A percentile compares a stretch with the other conserved stretches of the same genome.
These are phyloP conservation scores for Aschersonia sp. DNA, from an alignment of 2,329 filamentous ascomycete genomes.

Conservation along the genomic window DNA sequence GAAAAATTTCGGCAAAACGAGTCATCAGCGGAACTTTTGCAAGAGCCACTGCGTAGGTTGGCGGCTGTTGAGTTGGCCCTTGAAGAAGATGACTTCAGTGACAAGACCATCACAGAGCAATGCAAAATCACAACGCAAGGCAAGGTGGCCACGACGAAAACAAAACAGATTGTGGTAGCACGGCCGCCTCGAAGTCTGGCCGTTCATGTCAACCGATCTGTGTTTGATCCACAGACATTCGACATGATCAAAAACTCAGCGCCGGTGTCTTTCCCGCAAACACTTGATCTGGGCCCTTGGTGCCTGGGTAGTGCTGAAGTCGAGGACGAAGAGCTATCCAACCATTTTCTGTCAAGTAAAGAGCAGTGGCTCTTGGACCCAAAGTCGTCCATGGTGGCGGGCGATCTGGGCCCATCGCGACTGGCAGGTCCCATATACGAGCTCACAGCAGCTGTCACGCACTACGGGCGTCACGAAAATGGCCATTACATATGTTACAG, in stretches of 20 bases:
- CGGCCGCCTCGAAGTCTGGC: constrained; percentile 67
- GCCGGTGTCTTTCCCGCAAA: constrained; percentile 58
- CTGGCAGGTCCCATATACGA: constrained; percentile 52
- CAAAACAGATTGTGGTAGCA: constrained; percentile 75
- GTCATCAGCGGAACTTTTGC: constrained; percentile 31
- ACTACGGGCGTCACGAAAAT: constrained; percentile 83
- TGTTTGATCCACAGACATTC: constrained; percentile 75
- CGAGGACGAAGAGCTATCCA: constrained; percentile 4
- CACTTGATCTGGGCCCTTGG: constrained; percentile 71
- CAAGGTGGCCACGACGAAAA: constrained; percentile 67
- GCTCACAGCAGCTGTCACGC: constrained; percentile 71
- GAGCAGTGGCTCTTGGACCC: constrained; percentile 63
- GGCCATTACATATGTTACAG: constrained; percentile 92
- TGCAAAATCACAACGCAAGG: constrained; percentile 54
- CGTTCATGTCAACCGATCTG: constrained; percentile 80
- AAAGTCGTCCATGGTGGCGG: constrained; percentile 57
- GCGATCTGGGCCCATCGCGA: constrained; percentile 31
- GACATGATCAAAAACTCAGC: constrained; percentile 73
- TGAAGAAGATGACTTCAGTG: constrained; percentile 67
- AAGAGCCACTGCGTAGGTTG: constrained; percentile 40
- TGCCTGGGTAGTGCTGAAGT: constrained; percentile 48
- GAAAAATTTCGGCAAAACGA: constrained; percentile 20
- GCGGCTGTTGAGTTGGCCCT: constrained; percentile 54
- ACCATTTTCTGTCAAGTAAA: constrained; percentile 13
- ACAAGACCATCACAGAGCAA: constrained; percentile 44